These are phyloP conservation scores for Tetracentron sinense DNA, from an alignment of 164 flowering plant species.

Conservation along the genomic window DNA sequence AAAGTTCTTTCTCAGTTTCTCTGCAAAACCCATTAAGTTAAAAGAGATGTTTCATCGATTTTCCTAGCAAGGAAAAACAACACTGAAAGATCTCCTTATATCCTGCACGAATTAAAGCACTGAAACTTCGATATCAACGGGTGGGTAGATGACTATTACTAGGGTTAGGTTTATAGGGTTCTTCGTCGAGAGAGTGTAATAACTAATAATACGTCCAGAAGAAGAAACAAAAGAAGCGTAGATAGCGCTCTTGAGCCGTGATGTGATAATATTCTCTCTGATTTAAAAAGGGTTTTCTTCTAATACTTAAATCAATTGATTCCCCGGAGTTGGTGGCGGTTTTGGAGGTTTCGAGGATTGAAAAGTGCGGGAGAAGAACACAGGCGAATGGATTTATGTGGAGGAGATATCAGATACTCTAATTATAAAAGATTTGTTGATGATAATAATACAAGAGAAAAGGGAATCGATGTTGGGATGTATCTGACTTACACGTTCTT, in stretches of 20 bases:
- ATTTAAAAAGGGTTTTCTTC: slow-evolving; percentile 24
- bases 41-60: slow-evolving; percentile 16
- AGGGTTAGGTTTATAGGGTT: slow-evolving; percentile 11
- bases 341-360: slow-evolving; percentile 48
- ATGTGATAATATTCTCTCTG: slow-evolving; percentile 44
- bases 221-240: slow-evolving; percentile 37
- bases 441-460: slow-evolving; percentile 39
- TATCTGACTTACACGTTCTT: slow-evolving; percentile 29
- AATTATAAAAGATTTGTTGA: slow-evolving; percentile 8
- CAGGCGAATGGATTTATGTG: slow-evolving; percentile 44
- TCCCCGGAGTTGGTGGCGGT: slow-evolving; percentile 47
- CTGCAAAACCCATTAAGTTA: slow-evolving; percentile 18
- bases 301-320: slow-evolving; percentile 44
- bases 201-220: slow-evolving; percentile 20
- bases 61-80: slow-evolving; percentile 4
- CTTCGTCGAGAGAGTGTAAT: slow-evolving; percentile 8
- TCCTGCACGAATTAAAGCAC: slow-evolving; percentile 6
- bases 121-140: slow-evolving; percentile 15
- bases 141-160: slow-evolving; percentile 5
- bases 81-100: neutral
- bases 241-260: slow-evolving; percentile 27
- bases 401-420: neutral
- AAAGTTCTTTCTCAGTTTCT: too few species aligned
- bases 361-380: slow-evolving; percentile 31
- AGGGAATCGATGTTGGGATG: slow-evolving; percentile 60